Percentiles rank a stretch among this genome's conserved stretches.
These are phyloP conservation scores for Phoenix roebelenii DNA, from an alignment of 176 grass and related monocot genomes.

Conservation along the genomic window DNA sequence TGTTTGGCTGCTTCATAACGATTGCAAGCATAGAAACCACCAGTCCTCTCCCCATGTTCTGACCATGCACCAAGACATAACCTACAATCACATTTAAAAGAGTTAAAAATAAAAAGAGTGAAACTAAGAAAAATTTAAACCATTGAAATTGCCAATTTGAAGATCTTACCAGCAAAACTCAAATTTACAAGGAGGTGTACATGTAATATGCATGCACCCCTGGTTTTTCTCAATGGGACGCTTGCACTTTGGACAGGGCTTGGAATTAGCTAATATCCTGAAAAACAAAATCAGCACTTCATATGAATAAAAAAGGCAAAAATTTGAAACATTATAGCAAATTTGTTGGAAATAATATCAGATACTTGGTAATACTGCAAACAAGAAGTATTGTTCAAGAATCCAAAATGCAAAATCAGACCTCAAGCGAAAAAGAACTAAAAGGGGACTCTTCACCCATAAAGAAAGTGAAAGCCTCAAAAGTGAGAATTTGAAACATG, in stretches of 20 bases:
- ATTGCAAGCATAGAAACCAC: slow-evolving; percentile 99
- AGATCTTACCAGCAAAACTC: slow-evolving; percentile 94
- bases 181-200: slow-evolving; percentile 99
- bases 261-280: slow-evolving; percentile 98
- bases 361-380: too few relatives aligned
- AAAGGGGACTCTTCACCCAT: too few relatives aligned
- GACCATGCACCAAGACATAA: slow-evolving; percentile 97
- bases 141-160: slow-evolving; percentile 4
- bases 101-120: neutral
- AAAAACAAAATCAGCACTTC: neutral
- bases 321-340: too few relatives aligned
- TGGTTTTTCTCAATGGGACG: slow-evolving; percentile 99
- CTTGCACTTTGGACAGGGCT: slow-evolving; percentile 98
- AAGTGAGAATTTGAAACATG: too few relatives aligned
- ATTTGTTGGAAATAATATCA: too few relatives aligned
- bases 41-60: slow-evolving; percentile 96
- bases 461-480: too few relatives aligned
- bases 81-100: slow-evolving; percentile 37
- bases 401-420: too few relatives aligned
- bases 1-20: slow-evolving; percentile 97
- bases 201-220: slow-evolving; percentile 99
- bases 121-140: slow-evolving; percentile 13
- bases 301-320: neutral
- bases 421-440: too few relatives aligned
- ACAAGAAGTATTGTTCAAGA: too few relatives aligned